phyloP scores from a whole-genome alignment of 2,329 filamentous ascomycete genomes.

The Talaromyces sp. region DNA sequence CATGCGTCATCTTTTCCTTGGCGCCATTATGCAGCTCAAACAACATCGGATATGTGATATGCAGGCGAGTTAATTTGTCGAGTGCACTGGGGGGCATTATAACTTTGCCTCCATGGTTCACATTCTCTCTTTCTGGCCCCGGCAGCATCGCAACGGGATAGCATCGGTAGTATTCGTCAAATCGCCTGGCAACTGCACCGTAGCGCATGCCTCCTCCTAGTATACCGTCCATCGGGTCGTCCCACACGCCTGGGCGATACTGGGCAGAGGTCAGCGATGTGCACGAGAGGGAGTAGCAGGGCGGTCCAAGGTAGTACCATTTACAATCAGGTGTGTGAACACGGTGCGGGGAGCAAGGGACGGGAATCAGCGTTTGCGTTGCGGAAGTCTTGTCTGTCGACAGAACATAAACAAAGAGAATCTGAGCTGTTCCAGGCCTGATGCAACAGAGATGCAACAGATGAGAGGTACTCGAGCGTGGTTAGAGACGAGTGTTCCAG shows the following conservation, averaged over 20 bases:
- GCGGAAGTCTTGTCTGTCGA: not conserved
- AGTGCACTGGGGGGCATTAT: conserved; percentile 93
- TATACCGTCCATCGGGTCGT: conserved; percentile 48
- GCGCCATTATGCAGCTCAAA: conserved; percentile 93
- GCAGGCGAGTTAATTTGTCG: conserved; percentile 90
- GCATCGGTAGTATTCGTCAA: conserved; percentile 98
- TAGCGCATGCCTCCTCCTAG: conserved; percentile 50
- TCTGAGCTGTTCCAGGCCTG: not conserved
- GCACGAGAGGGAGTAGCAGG: not conserved
- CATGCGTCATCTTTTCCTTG: conserved; percentile 75
- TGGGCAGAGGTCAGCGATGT: conserved; percentile 15
- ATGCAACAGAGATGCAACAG: not conserved
- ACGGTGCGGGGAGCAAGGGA: not conserved
- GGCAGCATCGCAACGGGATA: conserved; percentile 94
- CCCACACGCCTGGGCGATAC: conserved; percentile 47
- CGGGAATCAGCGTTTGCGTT: not conserved
- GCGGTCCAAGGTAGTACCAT: conserved; percentile 4
- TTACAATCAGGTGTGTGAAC: not conserved
- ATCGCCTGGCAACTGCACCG: conserved; percentile 60
- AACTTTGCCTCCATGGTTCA: conserved; percentile 97
- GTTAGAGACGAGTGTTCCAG: not conserved
- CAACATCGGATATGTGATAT: conserved; percentile 95
- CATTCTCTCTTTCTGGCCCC: conserved; percentile 77
- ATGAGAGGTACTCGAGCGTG: not conserved
- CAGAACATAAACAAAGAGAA: not conserved